These are phyloP conservation scores for Alternaria hordeiaustralica DNA, from an alignment of 2,329 filamentous ascomycete species.

Conservation along the genomic window DNA sequence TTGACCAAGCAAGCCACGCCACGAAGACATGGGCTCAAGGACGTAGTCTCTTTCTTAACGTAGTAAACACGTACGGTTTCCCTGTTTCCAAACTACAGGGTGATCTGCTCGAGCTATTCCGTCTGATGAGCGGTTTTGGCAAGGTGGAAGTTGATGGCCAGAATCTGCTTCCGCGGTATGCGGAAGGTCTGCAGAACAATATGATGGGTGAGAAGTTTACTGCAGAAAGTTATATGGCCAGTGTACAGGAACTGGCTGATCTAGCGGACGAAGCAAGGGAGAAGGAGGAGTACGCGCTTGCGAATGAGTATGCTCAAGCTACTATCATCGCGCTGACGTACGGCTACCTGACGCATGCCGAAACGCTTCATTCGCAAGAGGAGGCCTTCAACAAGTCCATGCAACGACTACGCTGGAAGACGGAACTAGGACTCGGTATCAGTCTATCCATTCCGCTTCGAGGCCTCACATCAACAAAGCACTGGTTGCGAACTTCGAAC, in stretches of 20 bases:
- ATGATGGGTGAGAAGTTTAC: constrained; percentile 26
- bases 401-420: constrained; percentile 40
- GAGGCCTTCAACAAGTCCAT: constrained; percentile 28
- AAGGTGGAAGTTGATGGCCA: constrained; percentile 22
- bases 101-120: constrained; percentile 42
- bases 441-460: constrained; percentile 24
- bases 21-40: constrained; percentile 28
- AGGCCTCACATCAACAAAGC: constrained; percentile 4
- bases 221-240: constrained; percentile 24
- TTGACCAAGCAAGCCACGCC: constrained; percentile 32
- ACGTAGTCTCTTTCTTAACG: constrained; percentile 29
- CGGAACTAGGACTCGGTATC: constrained; percentile 33
- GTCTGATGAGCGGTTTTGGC: constrained; percentile 32
- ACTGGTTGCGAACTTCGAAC: constrained; percentile 19
- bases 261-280: constrained; percentile 25
- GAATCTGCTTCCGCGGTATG: constrained; percentile 34
- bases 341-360: constrained; percentile 39
- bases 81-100: constrained; percentile 36
- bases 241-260: constrained; percentile 25
- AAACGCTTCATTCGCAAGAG: constrained; percentile 31
- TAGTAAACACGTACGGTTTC: constrained; percentile 35
- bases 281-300: constrained; percentile 19
- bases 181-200: constrained; percentile 24
- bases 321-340: constrained; percentile 41
- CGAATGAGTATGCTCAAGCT: constrained; percentile 31